Evolutionary conservation across 352 stramenopile species (phyloP), one percentile per base, ranked within the genome.

Genomic region (Thalassiosira sp.): DNA sequence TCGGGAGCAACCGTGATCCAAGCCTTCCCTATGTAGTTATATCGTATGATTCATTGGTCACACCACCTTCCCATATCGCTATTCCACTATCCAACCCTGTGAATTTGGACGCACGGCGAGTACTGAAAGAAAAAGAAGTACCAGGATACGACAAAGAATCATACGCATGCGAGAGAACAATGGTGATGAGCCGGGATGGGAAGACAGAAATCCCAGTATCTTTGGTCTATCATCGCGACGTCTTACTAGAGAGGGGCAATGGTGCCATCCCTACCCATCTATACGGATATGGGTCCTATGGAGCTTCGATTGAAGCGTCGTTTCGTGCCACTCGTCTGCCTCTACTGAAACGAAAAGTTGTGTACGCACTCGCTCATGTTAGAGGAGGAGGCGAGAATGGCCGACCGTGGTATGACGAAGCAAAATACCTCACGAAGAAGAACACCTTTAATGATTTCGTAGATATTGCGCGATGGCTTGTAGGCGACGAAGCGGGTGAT

Each of bases 311-410:
- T 15, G 96, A 98, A 74, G 87, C 95, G 20, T 94, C 88, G 56
- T 98, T 98, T 76, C 78, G 92, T 27, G 76, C 89, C 6, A 95
- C 93, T n/a, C 93, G 95, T 51, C 76, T 99, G 11, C 89, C 96
- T 25, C 71, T 98, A 43, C 85, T 99, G 25, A 95, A 99, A 81
- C 89, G 96, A 51, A 97, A 96, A 48, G 92, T 99, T 25, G 93
- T 98, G 42, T 98, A 97, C 80, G 96, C 91, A 0, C 97, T 98
- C 58, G 97, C 96, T 48, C 97, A 99, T 88, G 95, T 99, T 68
- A 90, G 97, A 61, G 97, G 97, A 46, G 97, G 97, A 64, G 96
- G 95, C 59, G 97, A 99, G 84, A 98, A 98, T 89, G 97, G 97
- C n/a, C 89, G 96, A 46, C 93, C 92, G 27, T 99, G 97, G 97